Conservation (phyloP, 2,329 filamentous ascomycete genomes). For the Dichotomopilus funicola region DNA sequence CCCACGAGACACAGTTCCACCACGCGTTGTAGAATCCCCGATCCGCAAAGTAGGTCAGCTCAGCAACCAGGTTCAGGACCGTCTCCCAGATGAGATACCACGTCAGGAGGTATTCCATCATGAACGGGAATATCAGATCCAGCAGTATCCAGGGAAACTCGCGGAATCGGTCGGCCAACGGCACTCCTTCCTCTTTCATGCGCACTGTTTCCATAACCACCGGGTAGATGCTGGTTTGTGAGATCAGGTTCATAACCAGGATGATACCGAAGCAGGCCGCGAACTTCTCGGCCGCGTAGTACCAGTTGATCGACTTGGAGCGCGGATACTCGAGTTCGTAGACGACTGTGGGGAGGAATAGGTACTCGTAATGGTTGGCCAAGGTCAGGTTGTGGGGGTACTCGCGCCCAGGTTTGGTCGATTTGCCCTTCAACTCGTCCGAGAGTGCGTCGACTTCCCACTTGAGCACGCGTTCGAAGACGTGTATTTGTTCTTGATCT, state of each 20-base stretch:
- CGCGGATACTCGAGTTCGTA: conserved; percentile 76
- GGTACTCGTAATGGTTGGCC: conserved; percentile 63
- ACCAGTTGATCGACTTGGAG: conserved; percentile 61
- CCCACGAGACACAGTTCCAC: conserved; percentile 62
- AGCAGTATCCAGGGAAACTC: conserved; percentile 70
- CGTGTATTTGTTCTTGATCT: conserved; percentile 52
- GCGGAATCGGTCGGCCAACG: conserved; percentile 52
- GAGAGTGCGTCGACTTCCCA: conserved; percentile 59
- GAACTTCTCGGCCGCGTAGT: conserved; percentile 66
- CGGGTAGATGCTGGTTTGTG: conserved; percentile 71
- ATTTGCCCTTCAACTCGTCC: conserved; percentile 60
- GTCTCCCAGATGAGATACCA: conserved; percentile 82
- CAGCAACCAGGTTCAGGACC: conserved; percentile 67
- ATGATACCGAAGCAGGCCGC: conserved; percentile 65
- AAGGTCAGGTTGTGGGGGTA: conserved; percentile 67
- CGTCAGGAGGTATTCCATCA: conserved; percentile 68
- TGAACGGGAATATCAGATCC: conserved; percentile 70
- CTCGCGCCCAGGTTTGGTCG: conserved; percentile 39
- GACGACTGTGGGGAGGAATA: conserved; percentile 67
- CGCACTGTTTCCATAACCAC: conserved; percentile 60
- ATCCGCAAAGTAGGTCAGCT: conserved; percentile 71
- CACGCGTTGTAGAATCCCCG: conserved; percentile 63
- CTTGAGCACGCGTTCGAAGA: conserved; percentile 60
- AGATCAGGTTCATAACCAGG: conserved; percentile 72
- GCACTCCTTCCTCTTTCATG: conserved; percentile 61